Evolutionary conservation across 2,329 filamentous ascomycete species (phyloP).

Genomic region (Zalaria sp.): DNA sequence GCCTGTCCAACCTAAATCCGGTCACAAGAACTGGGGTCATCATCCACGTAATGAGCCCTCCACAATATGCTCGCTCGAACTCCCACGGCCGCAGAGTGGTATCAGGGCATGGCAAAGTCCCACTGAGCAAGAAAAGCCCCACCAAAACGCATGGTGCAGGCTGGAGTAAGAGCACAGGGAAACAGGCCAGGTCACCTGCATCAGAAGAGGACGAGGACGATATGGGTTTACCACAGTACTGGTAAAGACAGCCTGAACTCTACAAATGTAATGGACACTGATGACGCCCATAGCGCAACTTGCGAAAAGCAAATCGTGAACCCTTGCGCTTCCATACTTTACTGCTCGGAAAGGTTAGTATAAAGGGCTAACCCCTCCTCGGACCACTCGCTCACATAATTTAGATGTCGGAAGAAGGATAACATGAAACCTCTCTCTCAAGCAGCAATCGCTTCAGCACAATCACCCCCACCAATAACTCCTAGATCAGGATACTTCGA

Average conservation of each 20-base stretch:
- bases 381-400: conserved; percentile 4
- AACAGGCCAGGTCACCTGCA: conserved; percentile 6
- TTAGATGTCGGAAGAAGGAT: conserved; percentile 33
- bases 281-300: conserved; percentile 34
- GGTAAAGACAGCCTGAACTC: conserved; percentile 22
- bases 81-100: conserved; percentile 13
- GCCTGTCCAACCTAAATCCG: too few relatives aligned
- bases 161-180: conserved; percentile 9
- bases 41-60: conserved; percentile 10
- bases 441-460: conserved; percentile 8
- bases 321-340: conserved; percentile 45
- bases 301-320: conserved; percentile 53
- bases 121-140: conserved; percentile 9
- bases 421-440: conserved; percentile 21
- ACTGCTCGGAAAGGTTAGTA: conserved; percentile 50
- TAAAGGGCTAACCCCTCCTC: conserved; percentile 3
- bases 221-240: conserved; percentile 40
- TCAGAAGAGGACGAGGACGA: conserved; percentile 32
- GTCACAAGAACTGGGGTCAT: not conserved
- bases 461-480: conserved; percentile 9
- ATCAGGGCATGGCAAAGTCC: conserved; percentile 12
- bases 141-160: not conserved
- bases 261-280: not conserved
- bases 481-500: conserved; percentile 14
- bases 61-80: conserved; percentile 12